Evolutionary conservation across 345 rosid species (phyloP).

Genomic region (Ceriops zippeliana): DNA sequence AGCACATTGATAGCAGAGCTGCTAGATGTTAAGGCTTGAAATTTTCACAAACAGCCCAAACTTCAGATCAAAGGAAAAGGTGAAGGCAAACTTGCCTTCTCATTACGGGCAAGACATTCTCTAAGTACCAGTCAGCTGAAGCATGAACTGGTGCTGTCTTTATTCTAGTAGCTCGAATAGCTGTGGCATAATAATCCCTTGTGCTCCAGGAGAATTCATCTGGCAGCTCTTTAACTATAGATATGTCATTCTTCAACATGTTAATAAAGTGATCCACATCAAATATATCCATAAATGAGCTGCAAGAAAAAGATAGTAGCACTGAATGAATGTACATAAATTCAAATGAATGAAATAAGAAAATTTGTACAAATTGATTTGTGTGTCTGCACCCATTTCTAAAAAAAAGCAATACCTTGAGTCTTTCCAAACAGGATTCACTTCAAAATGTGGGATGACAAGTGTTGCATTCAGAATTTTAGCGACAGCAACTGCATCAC

Average conservation of each 20-base stretch:
- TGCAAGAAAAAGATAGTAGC: slow-evolving; percentile 35
- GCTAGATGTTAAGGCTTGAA: no score
- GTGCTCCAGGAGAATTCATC: slow-evolving; percentile 76
- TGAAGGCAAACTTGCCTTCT: slow-evolving; percentile 48
- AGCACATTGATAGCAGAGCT: background rate
- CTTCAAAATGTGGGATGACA: slow-evolving; percentile 33
- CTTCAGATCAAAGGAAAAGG: background rate
- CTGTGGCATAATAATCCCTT: slow-evolving; percentile 88
- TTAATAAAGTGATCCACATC: slow-evolving; percentile 83
- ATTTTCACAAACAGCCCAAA: background rate
- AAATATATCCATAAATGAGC: slow-evolving; percentile 81
- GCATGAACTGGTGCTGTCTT: slow-evolving; percentile 92
- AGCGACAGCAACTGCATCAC: slow-evolving; percentile 35
- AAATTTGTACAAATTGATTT: background rate
- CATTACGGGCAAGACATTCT: slow-evolving; percentile 75
- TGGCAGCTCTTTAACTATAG: slow-evolving; percentile 73
- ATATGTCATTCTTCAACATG: slow-evolving; percentile 54
- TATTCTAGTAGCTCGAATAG: slow-evolving; percentile 85
- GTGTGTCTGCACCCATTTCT: background rate
- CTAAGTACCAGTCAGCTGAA: slow-evolving; percentile 81
- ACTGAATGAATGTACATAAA: slow-evolving; percentile 2
- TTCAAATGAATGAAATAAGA: background rate
- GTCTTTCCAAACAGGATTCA: slow-evolving; percentile 34
- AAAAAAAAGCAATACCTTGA: slow-evolving; percentile 16
- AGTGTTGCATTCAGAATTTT: slow-evolving; percentile 33